Percentiles rank a stretch among this genome's conserved stretches.
Conservation (phyloP, 2,329 filamentous ascomycete genomes). For the Coniochaeta prunicola region DNA sequence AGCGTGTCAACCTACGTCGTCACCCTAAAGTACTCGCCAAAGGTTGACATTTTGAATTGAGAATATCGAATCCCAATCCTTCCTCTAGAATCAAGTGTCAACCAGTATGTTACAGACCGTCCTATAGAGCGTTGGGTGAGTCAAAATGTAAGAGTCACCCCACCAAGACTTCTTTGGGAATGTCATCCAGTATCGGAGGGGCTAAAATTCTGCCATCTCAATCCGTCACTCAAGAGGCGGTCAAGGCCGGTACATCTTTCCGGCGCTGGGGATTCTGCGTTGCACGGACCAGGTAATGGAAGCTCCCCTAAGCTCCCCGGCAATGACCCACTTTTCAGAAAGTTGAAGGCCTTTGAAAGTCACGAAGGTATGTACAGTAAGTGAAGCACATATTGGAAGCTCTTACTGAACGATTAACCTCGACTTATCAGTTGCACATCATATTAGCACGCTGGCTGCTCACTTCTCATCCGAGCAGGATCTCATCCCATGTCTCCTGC, state of each 20-base stretch:
- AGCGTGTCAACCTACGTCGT: constrained; percentile 57
- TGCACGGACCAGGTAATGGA: not conserved
- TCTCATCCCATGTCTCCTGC: not conserved
- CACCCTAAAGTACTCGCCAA: constrained; percentile 74
- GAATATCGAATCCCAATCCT: not conserved
- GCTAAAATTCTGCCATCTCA: not conserved
- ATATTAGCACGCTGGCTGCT: not conserved
- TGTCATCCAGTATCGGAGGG: not conserved
- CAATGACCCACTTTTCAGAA: not conserved
- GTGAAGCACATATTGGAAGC: not conserved
- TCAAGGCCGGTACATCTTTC: not conserved
- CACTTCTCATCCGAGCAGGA: not conserved
- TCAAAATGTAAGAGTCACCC: not conserved
- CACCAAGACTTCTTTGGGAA: not conserved
- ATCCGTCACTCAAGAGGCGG: not conserved
- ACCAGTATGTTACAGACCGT: not conserved
- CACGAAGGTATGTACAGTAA: too few relatives aligned
- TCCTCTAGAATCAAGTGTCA: not conserved
- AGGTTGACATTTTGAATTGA: constrained; percentile 64
- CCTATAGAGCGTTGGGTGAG: not conserved
- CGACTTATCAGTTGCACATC: not conserved
- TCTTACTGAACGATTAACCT: not conserved
- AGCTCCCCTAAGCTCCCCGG: not conserved
- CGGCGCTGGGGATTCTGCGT: not conserved
- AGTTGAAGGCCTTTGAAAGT: too few relatives aligned